Evolutionary conservation across 768 basidiomycete genomes (phyloP).

Genomic region (Russula vinacea): DNA sequence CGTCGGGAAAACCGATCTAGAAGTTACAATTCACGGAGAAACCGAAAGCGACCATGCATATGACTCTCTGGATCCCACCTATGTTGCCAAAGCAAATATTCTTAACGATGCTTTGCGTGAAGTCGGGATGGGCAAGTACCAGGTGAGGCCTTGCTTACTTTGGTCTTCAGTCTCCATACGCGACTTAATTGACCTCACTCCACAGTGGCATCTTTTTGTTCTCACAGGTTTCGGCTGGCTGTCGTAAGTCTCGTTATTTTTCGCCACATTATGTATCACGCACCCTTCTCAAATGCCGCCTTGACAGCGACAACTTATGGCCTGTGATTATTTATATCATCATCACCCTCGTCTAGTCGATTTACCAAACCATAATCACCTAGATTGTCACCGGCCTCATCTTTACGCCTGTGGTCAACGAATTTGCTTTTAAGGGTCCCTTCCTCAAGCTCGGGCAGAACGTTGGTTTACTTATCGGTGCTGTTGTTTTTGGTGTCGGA

Average conservation of each 20-base stretch:
- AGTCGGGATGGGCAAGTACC: constrained; percentile 57
- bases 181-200: not conserved
- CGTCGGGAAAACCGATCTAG: not conserved
- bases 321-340: constrained; percentile 44
- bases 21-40: not conserved
- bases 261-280: not conserved
- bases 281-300: not conserved
- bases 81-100: constrained; percentile 48
- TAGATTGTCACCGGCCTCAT: constrained; percentile 67
- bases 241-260: constrained; percentile 46
- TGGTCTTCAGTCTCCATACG: not conserved
- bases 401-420: constrained; percentile 57
- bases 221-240: constrained; percentile 75
- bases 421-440: constrained; percentile 60
- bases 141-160: constrained; percentile 36
- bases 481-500: constrained; percentile 64
- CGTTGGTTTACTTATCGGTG: constrained; percentile 66
- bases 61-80: constrained; percentile 42
- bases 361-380: not conserved
- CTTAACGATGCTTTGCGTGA: constrained; percentile 49
- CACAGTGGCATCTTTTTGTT: constrained; percentile 58
- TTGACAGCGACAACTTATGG: constrained; percentile 63
- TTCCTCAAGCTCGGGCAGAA: constrained; percentile 69
- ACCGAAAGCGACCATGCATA: constrained; percentile 8
- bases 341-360: not conserved